These are phyloP conservation scores for Colletotrichum sp. DNA, from an alignment of 2,329 filamentous ascomycete species.

Conservation along the genomic window DNA sequence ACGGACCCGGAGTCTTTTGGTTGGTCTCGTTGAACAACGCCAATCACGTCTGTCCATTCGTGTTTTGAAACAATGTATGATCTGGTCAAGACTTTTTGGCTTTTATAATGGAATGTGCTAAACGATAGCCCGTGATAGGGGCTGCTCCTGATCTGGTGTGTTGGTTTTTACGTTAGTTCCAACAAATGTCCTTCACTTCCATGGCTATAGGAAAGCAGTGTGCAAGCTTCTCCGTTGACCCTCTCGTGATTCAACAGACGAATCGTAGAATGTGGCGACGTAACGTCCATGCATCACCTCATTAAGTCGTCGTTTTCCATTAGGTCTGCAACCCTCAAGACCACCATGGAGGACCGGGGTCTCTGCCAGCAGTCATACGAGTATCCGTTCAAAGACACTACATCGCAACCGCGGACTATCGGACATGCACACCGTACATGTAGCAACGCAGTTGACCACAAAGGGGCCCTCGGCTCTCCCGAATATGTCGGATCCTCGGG, in stretches of 20 bases:
- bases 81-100: not conserved
- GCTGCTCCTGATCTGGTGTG: not conserved
- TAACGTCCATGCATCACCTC: not conserved
- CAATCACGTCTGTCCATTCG: not conserved
- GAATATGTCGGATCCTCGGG: not conserved
- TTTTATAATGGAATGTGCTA: not conserved
- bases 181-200: not conserved
- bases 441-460: not conserved
- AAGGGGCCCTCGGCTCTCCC: not conserved
- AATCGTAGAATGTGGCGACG: not conserved
- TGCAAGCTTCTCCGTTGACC: not conserved
- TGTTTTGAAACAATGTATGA: not conserved
- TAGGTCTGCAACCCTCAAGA: not conserved
- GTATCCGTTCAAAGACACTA: not conserved
- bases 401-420: not conserved
- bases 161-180: not conserved
- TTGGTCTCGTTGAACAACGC: too few species aligned
- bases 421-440: not conserved
- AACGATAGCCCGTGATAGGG: too few species aligned
- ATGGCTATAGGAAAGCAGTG: not conserved
- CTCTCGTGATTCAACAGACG: not conserved
- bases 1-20: too few species aligned
- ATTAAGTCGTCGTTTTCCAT: not conserved
- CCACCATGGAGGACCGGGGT: accelerated
- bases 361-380: not conserved